Conservation (phyloP, 2,329 filamentous ascomycete genomes). For the Corynespora cassiicola region DNA sequence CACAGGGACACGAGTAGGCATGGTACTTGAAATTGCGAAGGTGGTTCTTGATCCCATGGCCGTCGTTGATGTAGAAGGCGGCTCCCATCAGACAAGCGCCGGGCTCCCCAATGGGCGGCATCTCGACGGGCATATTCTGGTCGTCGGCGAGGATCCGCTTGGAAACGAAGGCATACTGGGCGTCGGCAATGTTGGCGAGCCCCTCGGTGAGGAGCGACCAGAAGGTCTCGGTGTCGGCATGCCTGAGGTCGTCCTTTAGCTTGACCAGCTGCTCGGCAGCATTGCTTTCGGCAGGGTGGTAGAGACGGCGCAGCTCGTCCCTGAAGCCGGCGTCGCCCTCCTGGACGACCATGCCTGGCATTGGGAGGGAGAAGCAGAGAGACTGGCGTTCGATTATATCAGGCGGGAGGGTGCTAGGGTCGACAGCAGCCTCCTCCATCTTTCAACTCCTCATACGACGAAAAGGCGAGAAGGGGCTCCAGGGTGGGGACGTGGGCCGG, state of each 20-base stretch:
- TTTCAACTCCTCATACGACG: constrained; percentile 32
- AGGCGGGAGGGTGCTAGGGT: constrained; percentile 37
- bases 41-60: constrained; percentile 58
- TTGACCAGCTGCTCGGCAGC: constrained; percentile 66
- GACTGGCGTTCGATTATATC: constrained; percentile 51
- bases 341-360: constrained; percentile 52
- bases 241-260: constrained; percentile 64
- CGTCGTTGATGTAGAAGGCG: constrained; percentile 71
- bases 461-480: constrained; percentile 16
- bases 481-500: constrained; percentile 15
- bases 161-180: constrained; percentile 73
- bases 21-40: constrained; percentile 69
- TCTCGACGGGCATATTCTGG: constrained; percentile 63
- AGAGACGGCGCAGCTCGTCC: constrained; percentile 41
- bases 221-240: constrained; percentile 64
- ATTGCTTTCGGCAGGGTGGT: constrained; percentile 60
- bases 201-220: constrained; percentile 70
- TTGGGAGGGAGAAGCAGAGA: constrained; percentile 49
- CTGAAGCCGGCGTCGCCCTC: constrained; percentile 52
- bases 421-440: constrained; percentile 36
- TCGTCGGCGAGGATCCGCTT: constrained; percentile 69
- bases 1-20: constrained; percentile 69
- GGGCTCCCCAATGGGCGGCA: constrained; percentile 66
- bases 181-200: constrained; percentile 66
- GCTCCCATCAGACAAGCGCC: constrained; percentile 70